A percentile compares a stretch with the other conserved stretches of the same genome.
Conservation (phyloP, 257 asterid species). For the Nyctanthes arbortristis region DNA sequence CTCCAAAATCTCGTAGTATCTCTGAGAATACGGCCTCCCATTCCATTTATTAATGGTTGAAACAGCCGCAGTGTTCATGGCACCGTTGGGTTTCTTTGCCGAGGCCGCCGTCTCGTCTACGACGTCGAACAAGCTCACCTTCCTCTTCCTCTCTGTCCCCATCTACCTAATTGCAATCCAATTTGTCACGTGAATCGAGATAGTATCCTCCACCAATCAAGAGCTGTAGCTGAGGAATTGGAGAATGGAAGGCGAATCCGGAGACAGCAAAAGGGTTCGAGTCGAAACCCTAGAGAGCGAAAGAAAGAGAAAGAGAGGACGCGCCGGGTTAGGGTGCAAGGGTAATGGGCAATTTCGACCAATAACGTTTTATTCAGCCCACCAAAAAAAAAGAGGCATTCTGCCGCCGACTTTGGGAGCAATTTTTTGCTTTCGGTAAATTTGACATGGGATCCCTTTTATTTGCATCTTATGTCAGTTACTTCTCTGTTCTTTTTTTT, state of each 20-base stretch:
- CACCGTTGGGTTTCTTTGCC: constrained; percentile 43
- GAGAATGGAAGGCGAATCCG: constrained; percentile 12
- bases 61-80: constrained; percentile 23
- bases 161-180: constrained; percentile 30
- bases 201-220: constrained; percentile 2
- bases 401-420: too few relatives aligned
- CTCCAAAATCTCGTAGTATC: constrained; percentile 79
- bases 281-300: constrained; percentile 34
- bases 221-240: constrained; percentile 1
- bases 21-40: constrained; percentile 64
- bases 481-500: too few relatives aligned
- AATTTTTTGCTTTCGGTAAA: too few relatives aligned
- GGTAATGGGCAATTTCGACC: too few relatives aligned
- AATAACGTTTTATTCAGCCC: too few relatives aligned
- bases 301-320: background rate
- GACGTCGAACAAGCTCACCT: constrained; percentile 90
- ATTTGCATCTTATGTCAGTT: too few relatives aligned
- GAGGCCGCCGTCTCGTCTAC: constrained; percentile 73
- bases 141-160: constrained; percentile 98
- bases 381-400: too few relatives aligned
- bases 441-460: too few relatives aligned
- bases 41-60: constrained; percentile 68
- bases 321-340: too few relatives aligned
- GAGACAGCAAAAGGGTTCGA: background rate
- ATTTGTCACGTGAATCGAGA: background rate